Base-by-base conservation (phyloP, 192 early-diverging fungal genomes). In the Umbelopsis vinacea region DNA sequence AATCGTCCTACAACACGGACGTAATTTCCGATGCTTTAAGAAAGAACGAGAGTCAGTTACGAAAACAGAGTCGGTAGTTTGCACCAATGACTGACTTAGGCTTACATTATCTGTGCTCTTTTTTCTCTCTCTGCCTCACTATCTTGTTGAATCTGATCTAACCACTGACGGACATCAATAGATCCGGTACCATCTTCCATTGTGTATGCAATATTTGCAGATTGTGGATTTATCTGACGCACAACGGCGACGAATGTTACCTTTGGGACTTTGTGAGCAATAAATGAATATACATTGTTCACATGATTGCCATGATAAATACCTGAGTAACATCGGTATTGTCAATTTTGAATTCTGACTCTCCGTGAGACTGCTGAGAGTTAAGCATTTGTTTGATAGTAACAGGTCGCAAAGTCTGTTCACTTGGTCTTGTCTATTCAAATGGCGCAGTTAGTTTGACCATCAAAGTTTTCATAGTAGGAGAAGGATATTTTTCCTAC, bases 111-210 rank as follows among this genome's bases (percentile, higher is more conserved):
- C 21, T 37, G 40, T 37, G 47, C 22, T 37, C 72, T 37, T 14
- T 21, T 47, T 0, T 55, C 40, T 37, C 33, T 63, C 35, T 33
- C 37, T 7, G 37, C 72, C n/a, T 71, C 73, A 22, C 33, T 35
- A 6, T 57, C 37, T 23, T 48, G 21, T 3, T 82, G 83, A 23
- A 82, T 78, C 0, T 79, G 74, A n/a, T 85, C 81, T 8, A 85
- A 24, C 79, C 85, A 95, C 68, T 86, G 82, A 67, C 84, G 87
- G 26, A 87, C 88, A 43, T 97, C 94, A 26, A 94, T 89, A 60
- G 57, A 76, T 21, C 92, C 90, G 17, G 93, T 91, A 19, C 94
- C 94, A 78, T 97, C 95, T 52, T 95, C 91, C 7, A 97, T 53
- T 19, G 80, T 77, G 77, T 92, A 97, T n/a, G 71, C 84, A 29